Base-by-base conservation (phyloP, 2,329 filamentous ascomycete species). In the Fulvia fulva region DNA sequence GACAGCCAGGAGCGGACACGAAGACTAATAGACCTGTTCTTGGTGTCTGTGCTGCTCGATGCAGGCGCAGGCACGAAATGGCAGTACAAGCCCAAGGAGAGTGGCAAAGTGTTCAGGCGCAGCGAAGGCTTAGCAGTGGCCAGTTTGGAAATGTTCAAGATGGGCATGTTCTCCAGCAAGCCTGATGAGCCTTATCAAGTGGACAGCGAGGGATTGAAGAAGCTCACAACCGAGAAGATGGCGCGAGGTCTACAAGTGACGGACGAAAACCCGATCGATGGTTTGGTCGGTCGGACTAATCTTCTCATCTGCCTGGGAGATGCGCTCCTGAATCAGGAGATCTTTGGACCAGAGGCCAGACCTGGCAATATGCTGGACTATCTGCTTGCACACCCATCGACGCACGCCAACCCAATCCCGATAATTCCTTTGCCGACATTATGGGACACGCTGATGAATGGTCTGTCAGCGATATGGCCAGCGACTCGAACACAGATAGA, bases 351-450 rank as follows among this genome's bases (percentile, higher is more conserved):
- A 1, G 86, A 92, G 70, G 89, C 87, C 53, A 83, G 94, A 58
- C 94, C 94, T 11, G 94, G 94, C 66, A 95, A 96, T 73, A 91
- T 99, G 86, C 85, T 97, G 62, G 93, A 97, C 74, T 92, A 96
- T 71, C 84, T 97, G n/a, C 83, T 97, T 41, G 89, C 89, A 2
- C 94, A 97, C 71, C 90, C 92, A 1, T 88, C 90, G 1, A 97
- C 93, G 5, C 88, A 93, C 70, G 91, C 90, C 14, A 90, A 90
- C 0, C 95, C 91, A 0, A 89, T 91, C 50, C 90, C 93, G 1
- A 91, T 97, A 63, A 86, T 97, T 45, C 84, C 89, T 11, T 79
- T 97, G 12, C 90, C 92, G 1, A 93, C 92, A 0, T 80, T 99
- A 7, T 99, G 94, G 94, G 86, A 87, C 61, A 85, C 93, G 1